Base-by-base conservation (phyloP, 441 rosid genomes). In the Brassica balearica region DNA sequence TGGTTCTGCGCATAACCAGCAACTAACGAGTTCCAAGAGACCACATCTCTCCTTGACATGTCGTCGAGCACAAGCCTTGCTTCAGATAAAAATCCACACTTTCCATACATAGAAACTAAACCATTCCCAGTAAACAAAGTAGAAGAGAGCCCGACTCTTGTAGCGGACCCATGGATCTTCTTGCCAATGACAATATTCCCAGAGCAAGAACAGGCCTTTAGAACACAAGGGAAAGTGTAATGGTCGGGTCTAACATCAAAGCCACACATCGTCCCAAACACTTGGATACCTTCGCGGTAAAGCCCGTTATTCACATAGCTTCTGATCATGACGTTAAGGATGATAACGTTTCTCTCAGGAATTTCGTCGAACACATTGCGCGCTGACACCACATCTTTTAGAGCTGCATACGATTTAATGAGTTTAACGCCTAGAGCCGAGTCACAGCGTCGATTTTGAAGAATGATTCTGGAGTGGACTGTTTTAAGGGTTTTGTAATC, bases 21-120 rank as follows among this genome's bases (percentile, higher is more conserved):
- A 73, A 88, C 88, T 80, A 88, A 87, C 81, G 93, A 85, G 68
- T 88, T 89, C 93, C 93, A 88, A 69, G 89, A 82, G 63, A 89
- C 88, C 6, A 88, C 88, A 71, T 87, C 93, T 80, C 83, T 84
- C 17, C 80, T 76, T 0, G 82, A 78, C 86, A 89, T 85, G 79
- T 86, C 90, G 36, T 87, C 83, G 53, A 89, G 87, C 55, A 82
- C 90, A 75, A 22, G 77, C 63, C 86, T 66, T 32, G 93, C 90
- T 75, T 85, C 84, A 4, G 58, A 11, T 72, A 86, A 77, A 84
- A 75, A 84, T 8, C 81, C 84, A 73, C 91, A 86, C 82, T 86
- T 89, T 60, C 91, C 89, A 75, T 84, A 87, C 91, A 86, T 85
- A 65, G 88, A 80, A 64, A 87, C 71, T 56, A 87, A 75, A 53